A percentile compares a stretch with the other conserved stretches of the same genome.
phyloP scores from a whole-genome alignment of 1,284 basidiomycete genomes.

The Athelia psychrophila region DNA sequence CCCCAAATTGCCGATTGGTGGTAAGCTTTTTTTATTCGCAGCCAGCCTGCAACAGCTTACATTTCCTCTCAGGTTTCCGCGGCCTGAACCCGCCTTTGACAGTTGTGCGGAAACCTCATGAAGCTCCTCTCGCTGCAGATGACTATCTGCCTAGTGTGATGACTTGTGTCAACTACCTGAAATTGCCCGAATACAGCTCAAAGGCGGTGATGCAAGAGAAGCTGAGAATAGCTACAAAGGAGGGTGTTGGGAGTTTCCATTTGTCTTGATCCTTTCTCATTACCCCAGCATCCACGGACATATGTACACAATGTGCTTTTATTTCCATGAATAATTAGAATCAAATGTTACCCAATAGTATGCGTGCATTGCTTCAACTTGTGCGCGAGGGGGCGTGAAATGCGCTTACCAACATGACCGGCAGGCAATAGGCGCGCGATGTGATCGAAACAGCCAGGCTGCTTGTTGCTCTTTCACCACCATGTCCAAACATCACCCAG shows the following conservation, averaged over 20 bases:
- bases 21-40: conserved; percentile 35
- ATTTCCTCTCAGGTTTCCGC: conserved; percentile 71
- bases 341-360: not conserved
- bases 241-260: conserved; percentile 95
- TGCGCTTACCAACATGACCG: not conserved
- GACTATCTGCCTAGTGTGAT: conserved; percentile 97
- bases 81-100: conserved; percentile 94
- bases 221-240: conserved; percentile 78
- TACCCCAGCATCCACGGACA: conserved; percentile 3
- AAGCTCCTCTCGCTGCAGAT: conserved; percentile 86
- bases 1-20: conserved; percentile 91
- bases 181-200: conserved; percentile 90
- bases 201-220: conserved; percentile 82
- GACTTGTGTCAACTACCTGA: conserved; percentile 98
- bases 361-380: no score
- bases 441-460: not conserved
- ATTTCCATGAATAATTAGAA: not conserved
- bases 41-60: not conserved
- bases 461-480: conserved; percentile 18
- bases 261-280: conserved; percentile 60
- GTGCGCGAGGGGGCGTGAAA: no score
- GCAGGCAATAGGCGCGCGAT: not conserved
- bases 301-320: conserved; percentile 1
- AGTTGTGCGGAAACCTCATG: conserved; percentile 96
- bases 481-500: conserved; percentile 93